A percentile compares a stretch with the other conserved stretches of the same genome.
Conservation (phyloP, 345 rosid genomes). For the Cardiospermum halicacabum region DNA sequence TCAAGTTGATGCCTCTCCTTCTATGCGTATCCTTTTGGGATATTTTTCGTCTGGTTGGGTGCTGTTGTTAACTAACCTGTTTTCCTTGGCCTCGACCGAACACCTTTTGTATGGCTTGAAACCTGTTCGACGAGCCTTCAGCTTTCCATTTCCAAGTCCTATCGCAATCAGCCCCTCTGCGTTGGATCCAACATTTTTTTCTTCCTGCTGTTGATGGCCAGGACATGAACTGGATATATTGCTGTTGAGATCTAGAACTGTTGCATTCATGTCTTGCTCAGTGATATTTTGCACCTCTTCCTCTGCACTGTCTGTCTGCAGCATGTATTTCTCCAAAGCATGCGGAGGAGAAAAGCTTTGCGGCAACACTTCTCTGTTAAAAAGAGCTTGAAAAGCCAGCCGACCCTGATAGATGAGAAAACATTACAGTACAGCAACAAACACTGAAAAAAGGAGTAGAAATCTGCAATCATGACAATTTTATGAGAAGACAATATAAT, state of each 20-base stretch:
- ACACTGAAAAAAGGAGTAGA: constrained; percentile 1
- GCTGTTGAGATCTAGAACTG: constrained; percentile 47
- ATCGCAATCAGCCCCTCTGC: constrained; percentile 40
- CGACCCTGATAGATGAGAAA: constrained; percentile 56
- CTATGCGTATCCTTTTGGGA: constrained; percentile 83
- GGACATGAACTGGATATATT: constrained; percentile 20
- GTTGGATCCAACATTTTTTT: constrained; percentile 20
- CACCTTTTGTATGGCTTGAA: constrained; percentile 95
- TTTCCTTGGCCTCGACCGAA: constrained; percentile 71
- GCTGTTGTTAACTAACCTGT: constrained; percentile 30
- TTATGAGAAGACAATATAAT: not conserved
- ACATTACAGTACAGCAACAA: constrained; percentile 3
- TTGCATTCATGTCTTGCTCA: constrained; percentile 30
- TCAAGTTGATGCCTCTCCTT: constrained; percentile 58
- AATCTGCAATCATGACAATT: not conserved
- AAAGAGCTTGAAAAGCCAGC: constrained; percentile 85
- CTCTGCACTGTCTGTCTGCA: constrained; percentile 19
- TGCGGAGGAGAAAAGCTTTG: constrained; percentile 85
- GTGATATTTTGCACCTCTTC: constrained; percentile 31
- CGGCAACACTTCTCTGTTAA: constrained; percentile 73
- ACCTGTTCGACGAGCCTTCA: constrained; percentile 62
- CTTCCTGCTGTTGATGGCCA: constrained; percentile 34
- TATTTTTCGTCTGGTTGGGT: constrained; percentile 62
- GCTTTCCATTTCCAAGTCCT: constrained; percentile 51
- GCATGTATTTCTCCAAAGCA: constrained; percentile 21